phyloP scores from a whole-genome alignment of 169 alveolate genomes.

The Plasmodium vivax region DNA sequence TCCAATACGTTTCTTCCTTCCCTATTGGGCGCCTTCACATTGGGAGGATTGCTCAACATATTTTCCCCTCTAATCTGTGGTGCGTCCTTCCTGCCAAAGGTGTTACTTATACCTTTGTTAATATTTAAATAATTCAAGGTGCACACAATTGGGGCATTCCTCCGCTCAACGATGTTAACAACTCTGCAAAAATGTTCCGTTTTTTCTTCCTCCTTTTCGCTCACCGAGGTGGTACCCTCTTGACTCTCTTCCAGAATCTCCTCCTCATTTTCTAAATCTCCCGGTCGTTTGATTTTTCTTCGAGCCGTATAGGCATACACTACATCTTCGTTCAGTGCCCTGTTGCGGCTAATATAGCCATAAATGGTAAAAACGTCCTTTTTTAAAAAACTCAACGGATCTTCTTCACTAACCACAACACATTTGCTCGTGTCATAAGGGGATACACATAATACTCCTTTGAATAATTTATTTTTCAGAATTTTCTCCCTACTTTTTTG shows the following conservation, averaged over 20 bases:
- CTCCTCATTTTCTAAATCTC: background rate
- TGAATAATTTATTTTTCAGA: slow-evolving; percentile 18
- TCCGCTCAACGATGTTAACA: slow-evolving; percentile 37
- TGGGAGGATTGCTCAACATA: background rate
- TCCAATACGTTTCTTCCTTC: background rate
- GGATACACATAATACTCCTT: slow-evolving; percentile 53
- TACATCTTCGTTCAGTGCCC: slow-evolving; percentile 84
- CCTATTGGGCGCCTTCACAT: background rate
- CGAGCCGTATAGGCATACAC: slow-evolving; percentile 80
- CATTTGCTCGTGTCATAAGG: slow-evolving; percentile 70
- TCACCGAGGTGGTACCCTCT: background rate
- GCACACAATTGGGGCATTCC: slow-evolving; percentile 21
- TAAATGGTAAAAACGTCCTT: slow-evolving; percentile 64
- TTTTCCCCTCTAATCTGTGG: background rate
- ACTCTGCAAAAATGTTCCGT: slow-evolving; percentile 52
- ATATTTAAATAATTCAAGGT: slow-evolving; percentile 47
- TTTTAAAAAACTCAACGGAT: background rate
- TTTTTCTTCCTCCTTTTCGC: slow-evolving; percentile 5
- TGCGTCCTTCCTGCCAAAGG: slow-evolving; percentile 14
- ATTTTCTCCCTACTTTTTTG: slow-evolving; percentile 4
- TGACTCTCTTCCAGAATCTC: background rate
- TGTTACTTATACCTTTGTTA: slow-evolving; percentile 31
- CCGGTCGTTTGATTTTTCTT: slow-evolving; percentile 40
- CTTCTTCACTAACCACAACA: slow-evolving; percentile 36
- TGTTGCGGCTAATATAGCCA: slow-evolving; percentile 84